These are phyloP conservation scores for Malus hybrid DNA, from an alignment of 331 rosid genomes.

Conservation along the genomic window DNA sequence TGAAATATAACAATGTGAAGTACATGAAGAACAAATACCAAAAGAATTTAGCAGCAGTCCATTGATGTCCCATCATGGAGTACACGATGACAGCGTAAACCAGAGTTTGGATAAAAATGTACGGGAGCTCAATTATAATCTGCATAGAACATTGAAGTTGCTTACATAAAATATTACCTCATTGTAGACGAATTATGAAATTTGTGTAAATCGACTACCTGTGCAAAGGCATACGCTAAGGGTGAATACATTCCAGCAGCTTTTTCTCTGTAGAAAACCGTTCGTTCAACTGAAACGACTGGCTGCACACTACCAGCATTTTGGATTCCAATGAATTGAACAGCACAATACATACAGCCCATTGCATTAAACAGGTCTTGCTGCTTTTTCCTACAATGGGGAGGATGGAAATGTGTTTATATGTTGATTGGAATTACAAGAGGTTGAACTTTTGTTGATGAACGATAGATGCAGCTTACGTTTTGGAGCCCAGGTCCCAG, in stretches of 20 bases:
- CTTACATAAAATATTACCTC: background rate
- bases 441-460: background rate
- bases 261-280: conserved; percentile 67
- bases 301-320: conserved; percentile 61
- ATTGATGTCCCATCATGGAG: conserved; percentile 73
- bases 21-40: conserved; percentile 65
- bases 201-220: conserved; percentile 8
- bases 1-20: conserved; percentile 62
- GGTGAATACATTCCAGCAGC: conserved; percentile 89
- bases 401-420: background rate
- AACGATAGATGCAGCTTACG: conserved; percentile 25
- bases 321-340: conserved; percentile 57
- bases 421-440: background rate
- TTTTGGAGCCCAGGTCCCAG: conserved; percentile 72
- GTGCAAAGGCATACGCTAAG: conserved; percentile 59
- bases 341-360: conserved; percentile 60
- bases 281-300: conserved; percentile 68
- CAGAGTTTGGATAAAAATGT: conserved; percentile 45
- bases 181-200: background rate
- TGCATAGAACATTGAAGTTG: background rate
- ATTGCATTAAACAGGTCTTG: conserved; percentile 55
- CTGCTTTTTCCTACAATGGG: conserved; percentile 19
- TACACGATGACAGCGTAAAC: conserved; percentile 50
- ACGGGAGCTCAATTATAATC: conserved; percentile 55
- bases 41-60: conserved; percentile 41